Base-by-base conservation (phyloP, 768 basidiomycete genomes). In the Boletus speciosus region DNA sequence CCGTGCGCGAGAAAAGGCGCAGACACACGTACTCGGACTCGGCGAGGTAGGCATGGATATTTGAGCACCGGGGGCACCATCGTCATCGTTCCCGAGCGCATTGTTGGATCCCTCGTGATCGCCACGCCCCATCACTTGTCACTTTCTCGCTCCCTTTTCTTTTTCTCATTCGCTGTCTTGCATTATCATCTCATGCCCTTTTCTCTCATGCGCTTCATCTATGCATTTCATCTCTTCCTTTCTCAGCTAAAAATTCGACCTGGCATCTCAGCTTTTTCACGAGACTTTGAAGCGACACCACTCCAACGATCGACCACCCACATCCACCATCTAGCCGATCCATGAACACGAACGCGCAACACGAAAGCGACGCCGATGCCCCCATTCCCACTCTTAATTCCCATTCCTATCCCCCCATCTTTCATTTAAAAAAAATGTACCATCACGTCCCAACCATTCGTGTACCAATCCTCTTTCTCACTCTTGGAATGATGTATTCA, bases 1-100 rank as follows among this genome's bases (percentile, higher is more conserved):
- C 7, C 65, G 64, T 16, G 3, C n/a, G 19, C 57, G 64, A 21
- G 58, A 60, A 49, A 64, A 63, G 53, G 8, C 6, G 1, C 64
- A 53, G 11, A 21, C 35, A 5, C 63, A 55, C 19, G 38, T 10
- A 9, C n/a, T 52, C 16, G 38, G 46, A 27, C 60, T 51, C 46
- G 34, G 34, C 19, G 62, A 58, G 15, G 46, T 53, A 11, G 42
- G 44, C 25, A 65, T 65, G 63, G 54, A 49, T 31, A 53, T 66
- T 6, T 66, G 43, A 57, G 31, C 42, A 32, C 43, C 35, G 21
- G 19, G 8, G 35, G 31, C 11, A 38, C 16, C 55, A 21, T 51
- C 45, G 12, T 45, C 43, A 37, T 23, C 19, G 38, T 12, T 40
- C 6, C 11, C 38, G 10, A 19, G 4, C 38, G 5, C 38, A 19